Percentiles rank a stretch among this genome's conserved stretches.
phyloP scores from a whole-genome alignment of 1,284 basidiomycete species.

The Ustilago bromivora region DNA sequence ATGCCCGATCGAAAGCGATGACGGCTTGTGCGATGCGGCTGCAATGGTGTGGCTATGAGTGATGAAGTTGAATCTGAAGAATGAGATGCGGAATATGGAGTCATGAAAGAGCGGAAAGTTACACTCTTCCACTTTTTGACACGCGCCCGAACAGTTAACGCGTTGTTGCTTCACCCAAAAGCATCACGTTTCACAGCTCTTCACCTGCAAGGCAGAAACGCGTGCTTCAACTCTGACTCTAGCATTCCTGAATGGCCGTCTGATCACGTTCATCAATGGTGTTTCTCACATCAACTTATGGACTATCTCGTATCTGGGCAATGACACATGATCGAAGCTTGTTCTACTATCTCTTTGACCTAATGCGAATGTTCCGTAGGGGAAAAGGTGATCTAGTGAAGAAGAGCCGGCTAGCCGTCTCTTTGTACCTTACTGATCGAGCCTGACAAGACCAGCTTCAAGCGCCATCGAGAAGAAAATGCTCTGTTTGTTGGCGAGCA shows the following conservation, averaged over 20 bases:
- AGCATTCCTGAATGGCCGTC: no score
- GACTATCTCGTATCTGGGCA: not conserved
- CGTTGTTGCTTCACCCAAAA: not conserved
- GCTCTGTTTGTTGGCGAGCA: constrained; percentile 74
- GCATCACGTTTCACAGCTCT: not conserved
- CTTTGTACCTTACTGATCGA: constrained; percentile 33
- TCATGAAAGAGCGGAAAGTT: not conserved
- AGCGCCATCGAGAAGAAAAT: constrained; percentile 68
- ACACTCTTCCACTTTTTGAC: constrained; percentile 1
- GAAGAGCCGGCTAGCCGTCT: not conserved
- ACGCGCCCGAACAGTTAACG: not conserved
- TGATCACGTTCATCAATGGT: not conserved
- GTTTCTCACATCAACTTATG: no score
- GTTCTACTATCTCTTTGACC: not conserved
- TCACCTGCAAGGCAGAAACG: not conserved
- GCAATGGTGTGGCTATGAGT: not conserved
- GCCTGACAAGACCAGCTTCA: constrained; percentile 64
- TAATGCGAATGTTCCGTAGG: not conserved
- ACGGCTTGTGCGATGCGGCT: not conserved
- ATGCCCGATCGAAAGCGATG: not conserved
- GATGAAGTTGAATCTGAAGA: not conserved
- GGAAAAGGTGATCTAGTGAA: not conserved
- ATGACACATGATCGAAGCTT: not conserved
- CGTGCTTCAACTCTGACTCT: not conserved
- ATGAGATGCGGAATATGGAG: not conserved